A percentile compares a stretch with the other conserved stretches of the same genome.
Evolutionary conservation across 805 yeast species (phyloP).

Genomic region (Starmerella geochares): DNA sequence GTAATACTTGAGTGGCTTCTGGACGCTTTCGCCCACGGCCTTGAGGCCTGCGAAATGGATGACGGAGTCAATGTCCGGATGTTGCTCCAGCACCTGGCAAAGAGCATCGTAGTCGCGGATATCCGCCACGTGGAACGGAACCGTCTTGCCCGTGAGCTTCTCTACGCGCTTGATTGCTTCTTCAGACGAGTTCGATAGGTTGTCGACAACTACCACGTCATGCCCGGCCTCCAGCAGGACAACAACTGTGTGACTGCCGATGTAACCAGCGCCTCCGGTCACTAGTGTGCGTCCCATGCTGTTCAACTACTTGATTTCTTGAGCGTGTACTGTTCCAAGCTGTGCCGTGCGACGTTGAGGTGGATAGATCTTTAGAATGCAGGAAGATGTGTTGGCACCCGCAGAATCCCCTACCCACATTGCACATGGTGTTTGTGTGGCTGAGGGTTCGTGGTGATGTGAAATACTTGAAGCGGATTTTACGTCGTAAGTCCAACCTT

Average conservation of each 20-base stretch:
- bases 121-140: constrained; percentile 51
- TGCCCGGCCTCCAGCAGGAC: constrained; percentile 52
- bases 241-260: constrained; percentile 69
- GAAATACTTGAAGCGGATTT: no score
- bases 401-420: background rate
- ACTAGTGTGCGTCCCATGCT: constrained; percentile 44
- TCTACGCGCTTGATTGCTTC: constrained; percentile 59
- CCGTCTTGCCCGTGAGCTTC: constrained; percentile 38
- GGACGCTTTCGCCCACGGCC: constrained; percentile 70
- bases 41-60: constrained; percentile 76
- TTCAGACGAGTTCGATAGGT: constrained; percentile 53
- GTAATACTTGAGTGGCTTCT: constrained; percentile 58
- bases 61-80: constrained; percentile 45
- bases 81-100: constrained; percentile 39
- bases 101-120: constrained; percentile 44
- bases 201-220: constrained; percentile 65
- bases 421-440: background rate
- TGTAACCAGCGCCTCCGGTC: constrained; percentile 82
- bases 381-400: background rate
- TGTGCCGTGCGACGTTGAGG: background rate
- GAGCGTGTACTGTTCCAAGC: no score
- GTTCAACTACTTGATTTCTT: no score
- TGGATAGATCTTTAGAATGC: background rate
- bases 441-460: background rate
- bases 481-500: no score